Percentiles rank a stretch among this genome's conserved stretches.
Conservation (phyloP, 305 asterid genomes). For the Fraxinus baroniana region DNA sequence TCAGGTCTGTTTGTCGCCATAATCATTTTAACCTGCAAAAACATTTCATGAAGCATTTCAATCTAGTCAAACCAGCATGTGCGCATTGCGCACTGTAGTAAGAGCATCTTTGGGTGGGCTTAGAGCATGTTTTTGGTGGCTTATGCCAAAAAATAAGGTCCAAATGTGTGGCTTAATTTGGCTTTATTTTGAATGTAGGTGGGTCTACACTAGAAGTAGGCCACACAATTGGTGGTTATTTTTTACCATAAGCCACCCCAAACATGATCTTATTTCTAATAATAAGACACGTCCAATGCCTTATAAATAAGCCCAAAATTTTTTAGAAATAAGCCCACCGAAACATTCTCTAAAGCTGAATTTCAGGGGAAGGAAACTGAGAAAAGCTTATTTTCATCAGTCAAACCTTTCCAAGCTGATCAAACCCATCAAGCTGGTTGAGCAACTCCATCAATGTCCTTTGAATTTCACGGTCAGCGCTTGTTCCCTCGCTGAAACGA, state of each 20-base stretch:
- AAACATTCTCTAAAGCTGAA: background rate
- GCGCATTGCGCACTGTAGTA: background rate
- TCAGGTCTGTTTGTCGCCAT: constrained; percentile 95
- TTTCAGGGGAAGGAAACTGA: background rate
- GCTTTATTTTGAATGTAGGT: background rate
- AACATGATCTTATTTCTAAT: background rate
- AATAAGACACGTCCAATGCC: background rate
- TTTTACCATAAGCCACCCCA: background rate
- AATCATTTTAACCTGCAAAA: constrained; percentile 78
- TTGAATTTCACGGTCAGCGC: constrained; percentile 95
- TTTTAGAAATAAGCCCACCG: background rate
- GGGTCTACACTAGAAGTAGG: background rate
- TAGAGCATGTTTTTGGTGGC: background rate
- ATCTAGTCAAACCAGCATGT: constrained; percentile 7
- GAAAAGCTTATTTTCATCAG: constrained; percentile 3
- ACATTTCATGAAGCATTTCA: constrained; percentile 16
- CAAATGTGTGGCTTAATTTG: background rate
- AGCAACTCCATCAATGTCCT: constrained; percentile 90
- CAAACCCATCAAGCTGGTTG: constrained; percentile 92
- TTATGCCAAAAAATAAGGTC: background rate
- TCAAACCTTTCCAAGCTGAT: constrained; percentile 82
- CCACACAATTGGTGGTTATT: background rate
- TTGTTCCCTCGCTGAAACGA: constrained; percentile 90
- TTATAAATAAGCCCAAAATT: background rate
- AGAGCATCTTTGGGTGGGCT: background rate